These are phyloP conservation scores for Pichia kluyveri DNA, from an alignment of 805 yeast genomes.

Conservation along the genomic window DNA sequence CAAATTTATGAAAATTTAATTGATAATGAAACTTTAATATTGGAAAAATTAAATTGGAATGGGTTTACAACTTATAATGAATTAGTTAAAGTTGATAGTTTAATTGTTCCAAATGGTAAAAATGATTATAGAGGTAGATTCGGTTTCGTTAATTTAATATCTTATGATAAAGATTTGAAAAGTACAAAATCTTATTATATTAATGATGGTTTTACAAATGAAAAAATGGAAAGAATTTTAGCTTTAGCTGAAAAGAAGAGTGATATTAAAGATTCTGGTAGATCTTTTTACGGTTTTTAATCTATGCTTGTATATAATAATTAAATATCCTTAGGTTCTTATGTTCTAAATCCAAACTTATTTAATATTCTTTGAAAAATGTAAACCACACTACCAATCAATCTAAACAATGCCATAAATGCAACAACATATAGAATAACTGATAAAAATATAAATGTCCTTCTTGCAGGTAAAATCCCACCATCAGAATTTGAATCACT, in stretches of 20 bases:
- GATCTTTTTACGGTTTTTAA: conserved; percentile 28
- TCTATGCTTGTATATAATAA: neutral
- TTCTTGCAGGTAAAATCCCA: conserved; percentile 25
- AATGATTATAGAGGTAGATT: conserved; percentile 26
- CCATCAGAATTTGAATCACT: conserved; percentile 25
- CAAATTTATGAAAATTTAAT: conserved; percentile 58
- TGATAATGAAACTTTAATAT: conserved; percentile 52
- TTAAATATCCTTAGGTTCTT: neutral
- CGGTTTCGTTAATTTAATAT: conserved; percentile 44
- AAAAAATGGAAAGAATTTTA: conserved; percentile 80
- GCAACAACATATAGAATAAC: conserved; percentile 92
- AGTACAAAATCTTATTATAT: conserved; percentile 41
- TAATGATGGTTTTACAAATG: conserved; percentile 69
- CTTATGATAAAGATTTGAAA: conserved; percentile 28
- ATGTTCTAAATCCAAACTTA: conserved; percentile 3
- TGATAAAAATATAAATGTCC: conserved; percentile 63
- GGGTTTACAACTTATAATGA: conserved; percentile 62
- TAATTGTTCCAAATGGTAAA: conserved; percentile 29
- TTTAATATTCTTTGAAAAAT: conserved; percentile 28
- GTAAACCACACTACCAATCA: conserved; percentile 63
- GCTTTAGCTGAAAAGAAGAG: conserved; percentile 65
- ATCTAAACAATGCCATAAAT: conserved; percentile 74
- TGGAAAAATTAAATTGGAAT: conserved; percentile 58
- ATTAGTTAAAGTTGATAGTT: conserved; percentile 40
- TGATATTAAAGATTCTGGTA: conserved; percentile 57